phyloP scores from a whole-genome alignment of 768 basidiomycete species.

The Tremella mesenterica region DNA sequence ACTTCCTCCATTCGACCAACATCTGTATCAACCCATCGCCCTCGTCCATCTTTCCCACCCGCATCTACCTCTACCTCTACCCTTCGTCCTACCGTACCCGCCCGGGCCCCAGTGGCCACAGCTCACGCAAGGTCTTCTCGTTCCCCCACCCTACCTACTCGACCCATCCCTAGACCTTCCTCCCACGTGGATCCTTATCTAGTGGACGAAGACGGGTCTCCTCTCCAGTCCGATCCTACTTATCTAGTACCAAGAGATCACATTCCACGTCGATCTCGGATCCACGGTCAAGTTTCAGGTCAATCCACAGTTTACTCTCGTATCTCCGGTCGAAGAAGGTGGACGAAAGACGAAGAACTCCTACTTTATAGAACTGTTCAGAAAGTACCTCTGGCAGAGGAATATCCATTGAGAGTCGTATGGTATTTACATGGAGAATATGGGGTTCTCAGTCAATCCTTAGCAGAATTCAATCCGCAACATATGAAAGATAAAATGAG shows the following conservation, averaged over 20 bases:
- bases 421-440: conserved; percentile 28
- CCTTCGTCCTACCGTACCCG: not conserved
- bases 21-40: too few relatives aligned
- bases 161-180: not conserved
- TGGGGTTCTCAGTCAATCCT: conserved; percentile 5
- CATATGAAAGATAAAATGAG: conserved; percentile 41
- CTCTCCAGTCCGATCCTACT: conserved; percentile 10
- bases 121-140: not conserved
- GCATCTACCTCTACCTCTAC: not conserved
- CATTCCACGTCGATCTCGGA: conserved; percentile 1
- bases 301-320: conserved; percentile 16
- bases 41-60: not conserved
- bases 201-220: conserved; percentile 21
- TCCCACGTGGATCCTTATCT: conserved; percentile 19
- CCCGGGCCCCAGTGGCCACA: not conserved
- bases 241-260: conserved; percentile 13
- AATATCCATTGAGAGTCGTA: conserved; percentile 24
- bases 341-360: conserved; percentile 26
- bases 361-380: conserved; percentile 36
- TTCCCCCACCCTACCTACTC: not conserved
- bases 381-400: conserved; percentile 23
- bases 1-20: too few relatives aligned
- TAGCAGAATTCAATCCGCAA: conserved; percentile 26
- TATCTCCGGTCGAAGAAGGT: conserved; percentile 17
- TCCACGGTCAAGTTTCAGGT: conserved; percentile 15